A percentile compares a stretch with the other conserved stretches of the same genome.
phyloP scores from a whole-genome alignment of 352 stramenopile genomes.

The Peronospora belbahrii region DNA sequence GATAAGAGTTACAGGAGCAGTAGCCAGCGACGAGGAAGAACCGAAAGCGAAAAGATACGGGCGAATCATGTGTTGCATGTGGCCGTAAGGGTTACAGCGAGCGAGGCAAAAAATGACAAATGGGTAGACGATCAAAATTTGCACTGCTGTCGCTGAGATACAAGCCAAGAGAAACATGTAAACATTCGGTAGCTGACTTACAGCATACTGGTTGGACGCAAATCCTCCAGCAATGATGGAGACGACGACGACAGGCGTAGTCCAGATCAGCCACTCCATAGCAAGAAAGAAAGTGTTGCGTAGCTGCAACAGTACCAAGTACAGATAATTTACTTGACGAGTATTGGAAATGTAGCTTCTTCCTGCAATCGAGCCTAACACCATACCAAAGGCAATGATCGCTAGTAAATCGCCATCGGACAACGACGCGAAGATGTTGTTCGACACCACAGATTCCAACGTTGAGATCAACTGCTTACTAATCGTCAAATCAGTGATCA shows the following conservation, averaged over 20 bases:
- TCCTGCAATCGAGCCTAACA: conserved; percentile 49
- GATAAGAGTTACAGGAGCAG: conserved; percentile 51
- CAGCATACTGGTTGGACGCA: conserved; percentile 37
- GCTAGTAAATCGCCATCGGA: conserved; percentile 36
- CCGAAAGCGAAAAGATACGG: conserved; percentile 66
- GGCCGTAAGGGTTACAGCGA: conserved; percentile 55
- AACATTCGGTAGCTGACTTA: conserved; percentile 33
- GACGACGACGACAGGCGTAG: conserved; percentile 54
- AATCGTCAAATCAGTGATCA: conserved; percentile 40
- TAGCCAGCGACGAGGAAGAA: conserved; percentile 57
- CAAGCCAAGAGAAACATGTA: conserved; percentile 49
- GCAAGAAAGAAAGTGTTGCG: conserved; percentile 67
- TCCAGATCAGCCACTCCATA: conserved; percentile 61
- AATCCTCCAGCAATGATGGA: conserved; percentile 64
- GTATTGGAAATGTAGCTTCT: conserved; percentile 56
- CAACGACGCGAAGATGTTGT: conserved; percentile 56
- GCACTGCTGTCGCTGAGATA: conserved; percentile 25
- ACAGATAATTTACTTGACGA: conserved; percentile 53
- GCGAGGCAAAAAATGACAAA: conserved; percentile 57
- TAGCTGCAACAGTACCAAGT: conserved; percentile 53
- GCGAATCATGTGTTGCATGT: conserved; percentile 58
- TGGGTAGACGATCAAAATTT: conserved; percentile 52
- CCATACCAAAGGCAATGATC: conserved; percentile 65
- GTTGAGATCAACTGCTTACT: conserved; percentile 58
- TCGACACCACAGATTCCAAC: conserved; percentile 44